Evolutionary conservation across 169 alveolate species (phyloP).

Genomic region (Haemoproteus tartakovskyi): DNA sequence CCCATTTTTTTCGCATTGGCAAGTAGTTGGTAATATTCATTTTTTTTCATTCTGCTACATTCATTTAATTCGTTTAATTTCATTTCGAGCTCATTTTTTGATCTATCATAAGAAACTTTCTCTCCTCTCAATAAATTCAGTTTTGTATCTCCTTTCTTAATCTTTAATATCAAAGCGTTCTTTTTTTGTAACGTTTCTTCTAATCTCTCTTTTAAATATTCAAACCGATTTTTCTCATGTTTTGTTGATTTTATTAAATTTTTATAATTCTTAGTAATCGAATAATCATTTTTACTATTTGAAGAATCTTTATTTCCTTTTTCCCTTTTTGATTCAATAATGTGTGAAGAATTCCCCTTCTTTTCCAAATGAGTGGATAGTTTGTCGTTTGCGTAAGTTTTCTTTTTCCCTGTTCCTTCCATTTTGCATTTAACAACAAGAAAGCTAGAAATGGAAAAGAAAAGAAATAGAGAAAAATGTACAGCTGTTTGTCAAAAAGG

Average conservation of each 20-base stretch:
- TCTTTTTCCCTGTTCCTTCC: no score
- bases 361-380: no score
- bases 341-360: no score
- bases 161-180: slow-evolving; percentile 33
- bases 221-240: slow-evolving; percentile 21
- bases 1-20: slow-evolving; percentile 37
- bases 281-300: no score
- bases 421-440: no score
- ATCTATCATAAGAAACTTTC: slow-evolving; percentile 8
- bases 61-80: slow-evolving; percentile 30
- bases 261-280: slow-evolving; percentile 34
- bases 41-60: slow-evolving; percentile 14
- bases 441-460: no score
- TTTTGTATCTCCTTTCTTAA: slow-evolving; percentile 19
- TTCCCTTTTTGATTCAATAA: no score
- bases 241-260: slow-evolving; percentile 7
- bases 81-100: slow-evolving; percentile 12
- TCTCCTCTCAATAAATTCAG: slow-evolving; percentile 55
- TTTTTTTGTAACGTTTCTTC: slow-evolving; percentile 9
- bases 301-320: no score
- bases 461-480: no score
- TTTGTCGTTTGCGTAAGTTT: no score
- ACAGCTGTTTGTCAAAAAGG: no score
- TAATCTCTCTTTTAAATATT: slow-evolving; percentile 11
- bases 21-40: slow-evolving; percentile 30